Percentiles rank a stretch among this genome's conserved stretches.
phyloP scores from a whole-genome alignment of 2,329 filamentous ascomycete species.

The Chrysosporium keratinophilum region DNA sequence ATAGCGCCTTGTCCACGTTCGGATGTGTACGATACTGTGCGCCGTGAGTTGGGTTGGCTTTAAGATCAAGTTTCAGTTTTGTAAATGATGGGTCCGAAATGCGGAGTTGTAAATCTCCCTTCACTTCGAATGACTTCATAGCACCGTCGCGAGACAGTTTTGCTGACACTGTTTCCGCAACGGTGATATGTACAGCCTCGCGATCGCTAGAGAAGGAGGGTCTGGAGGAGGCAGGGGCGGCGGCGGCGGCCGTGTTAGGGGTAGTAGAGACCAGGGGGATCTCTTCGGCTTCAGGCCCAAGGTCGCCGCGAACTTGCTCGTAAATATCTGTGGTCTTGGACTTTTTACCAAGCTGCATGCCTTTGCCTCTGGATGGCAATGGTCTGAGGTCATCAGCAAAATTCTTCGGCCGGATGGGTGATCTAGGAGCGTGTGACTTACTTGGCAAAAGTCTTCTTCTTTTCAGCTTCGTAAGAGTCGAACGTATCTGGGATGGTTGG shows the following conservation, averaged over 20 bases:
- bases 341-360: slow-evolving; percentile 98
- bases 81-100: slow-evolving; percentile 82
- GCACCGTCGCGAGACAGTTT: slow-evolving; percentile 80
- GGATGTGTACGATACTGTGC: slow-evolving; percentile 92
- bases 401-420: background rate
- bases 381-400: slow-evolving; percentile 31
- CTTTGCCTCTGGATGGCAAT: slow-evolving; percentile 70
- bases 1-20: slow-evolving; percentile 83
- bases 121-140: slow-evolving; percentile 76
- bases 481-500: slow-evolving; percentile 70
- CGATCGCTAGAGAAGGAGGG: slow-evolving; percentile 61
- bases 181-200: slow-evolving; percentile 76
- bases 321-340: slow-evolving; percentile 97
- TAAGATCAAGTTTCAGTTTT: slow-evolving; percentile 78
- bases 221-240: slow-evolving; percentile 43
- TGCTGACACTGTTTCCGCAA: slow-evolving; percentile 83
- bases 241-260: slow-evolving; percentile 44
- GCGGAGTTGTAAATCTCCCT: slow-evolving; percentile 81
- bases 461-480: slow-evolving; percentile 91
- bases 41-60: slow-evolving; percentile 65
- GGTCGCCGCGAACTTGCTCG: slow-evolving; percentile 82
- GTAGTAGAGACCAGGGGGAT: slow-evolving; percentile 57
- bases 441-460: slow-evolving; percentile 84
- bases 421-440: slow-evolving; percentile 35
- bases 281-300: slow-evolving; percentile 77